Evolutionary conservation across 441 rosid genomes (phyloP).

Genomic region (Gossypium aridum): DNA sequence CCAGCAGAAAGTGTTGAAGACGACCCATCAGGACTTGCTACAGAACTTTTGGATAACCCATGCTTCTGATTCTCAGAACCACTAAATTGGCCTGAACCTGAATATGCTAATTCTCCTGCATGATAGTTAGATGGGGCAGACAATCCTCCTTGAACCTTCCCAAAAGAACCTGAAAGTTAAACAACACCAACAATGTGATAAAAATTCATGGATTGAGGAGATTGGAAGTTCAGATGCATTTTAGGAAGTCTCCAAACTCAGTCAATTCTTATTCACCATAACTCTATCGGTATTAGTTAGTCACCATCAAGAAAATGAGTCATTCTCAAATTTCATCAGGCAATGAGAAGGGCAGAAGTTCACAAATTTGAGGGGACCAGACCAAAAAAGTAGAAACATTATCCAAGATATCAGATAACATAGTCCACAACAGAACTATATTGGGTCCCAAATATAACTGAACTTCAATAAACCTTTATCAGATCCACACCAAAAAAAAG

Average conservation of each 20-base stretch:
- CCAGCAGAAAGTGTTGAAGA: slow-evolving; percentile 30
- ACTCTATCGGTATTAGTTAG: neutral
- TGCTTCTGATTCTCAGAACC: slow-evolving; percentile 20
- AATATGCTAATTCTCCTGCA: slow-evolving; percentile 33
- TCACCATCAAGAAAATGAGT: neutral
- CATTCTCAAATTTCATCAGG: neutral
- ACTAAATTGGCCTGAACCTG: slow-evolving; percentile 27
- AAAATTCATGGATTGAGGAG: neutral
- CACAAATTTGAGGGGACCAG: neutral
- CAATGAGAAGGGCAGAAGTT: neutral
- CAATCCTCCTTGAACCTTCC: slow-evolving; percentile 51
- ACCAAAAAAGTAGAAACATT: neutral
- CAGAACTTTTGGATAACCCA: slow-evolving; percentile 17
- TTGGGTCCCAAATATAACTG: neutral
- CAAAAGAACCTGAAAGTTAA: slow-evolving; percentile 41
- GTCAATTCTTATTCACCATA: neutral
- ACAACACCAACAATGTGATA: neutral
- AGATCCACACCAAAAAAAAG: neutral
- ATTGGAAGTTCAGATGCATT: neutral
- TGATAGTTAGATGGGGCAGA: slow-evolving; percentile 32
- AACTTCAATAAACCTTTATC: neutral
- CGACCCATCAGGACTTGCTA: slow-evolving; percentile 27
- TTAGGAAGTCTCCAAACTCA: neutral
- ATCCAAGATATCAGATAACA: neutral
- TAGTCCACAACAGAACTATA: neutral